Conservation (phyloP, 148 eudicot species). For the Bassia scoparia region DNA sequence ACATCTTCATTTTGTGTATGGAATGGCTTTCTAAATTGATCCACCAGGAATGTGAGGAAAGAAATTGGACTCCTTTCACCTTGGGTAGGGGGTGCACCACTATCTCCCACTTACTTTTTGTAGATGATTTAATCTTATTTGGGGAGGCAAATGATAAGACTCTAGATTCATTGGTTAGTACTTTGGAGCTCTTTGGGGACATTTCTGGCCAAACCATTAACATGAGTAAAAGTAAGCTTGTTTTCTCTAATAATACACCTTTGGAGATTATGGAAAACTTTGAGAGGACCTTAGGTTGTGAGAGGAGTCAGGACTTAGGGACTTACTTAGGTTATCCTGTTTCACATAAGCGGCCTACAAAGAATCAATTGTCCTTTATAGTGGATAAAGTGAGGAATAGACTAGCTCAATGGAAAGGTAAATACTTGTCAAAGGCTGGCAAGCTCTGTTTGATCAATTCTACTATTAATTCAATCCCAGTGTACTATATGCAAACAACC, state of each 20-base stretch:
- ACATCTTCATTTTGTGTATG: neutral
- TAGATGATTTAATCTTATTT: too few species aligned
- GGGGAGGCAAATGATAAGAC: neutral
- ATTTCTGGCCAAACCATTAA: neutral
- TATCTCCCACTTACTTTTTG: neutral
- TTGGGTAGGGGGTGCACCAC: neutral
- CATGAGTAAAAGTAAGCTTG: neutral
- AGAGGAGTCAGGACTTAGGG: neutral
- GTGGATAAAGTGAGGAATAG: neutral
- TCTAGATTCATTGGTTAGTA: too few species aligned
- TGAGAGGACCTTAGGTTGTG: neutral
- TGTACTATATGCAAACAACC: neutral
- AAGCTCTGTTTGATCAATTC: neutral
- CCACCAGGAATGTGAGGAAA: too few species aligned
- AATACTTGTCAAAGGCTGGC: neutral
- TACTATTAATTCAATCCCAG: neutral
- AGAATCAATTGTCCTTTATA: neutral
- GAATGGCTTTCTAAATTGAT: neutral
- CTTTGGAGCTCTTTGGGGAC: neutral
- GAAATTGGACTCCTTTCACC: neutral
- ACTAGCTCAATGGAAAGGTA: neutral
- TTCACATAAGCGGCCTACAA: neutral
- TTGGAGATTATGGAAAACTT: neutral
- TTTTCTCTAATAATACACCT: neutral
- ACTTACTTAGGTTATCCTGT: neutral